Conservation (phyloP, 176 grass and related monocot genomes). For the Alopecurus myosuroides region DNA sequence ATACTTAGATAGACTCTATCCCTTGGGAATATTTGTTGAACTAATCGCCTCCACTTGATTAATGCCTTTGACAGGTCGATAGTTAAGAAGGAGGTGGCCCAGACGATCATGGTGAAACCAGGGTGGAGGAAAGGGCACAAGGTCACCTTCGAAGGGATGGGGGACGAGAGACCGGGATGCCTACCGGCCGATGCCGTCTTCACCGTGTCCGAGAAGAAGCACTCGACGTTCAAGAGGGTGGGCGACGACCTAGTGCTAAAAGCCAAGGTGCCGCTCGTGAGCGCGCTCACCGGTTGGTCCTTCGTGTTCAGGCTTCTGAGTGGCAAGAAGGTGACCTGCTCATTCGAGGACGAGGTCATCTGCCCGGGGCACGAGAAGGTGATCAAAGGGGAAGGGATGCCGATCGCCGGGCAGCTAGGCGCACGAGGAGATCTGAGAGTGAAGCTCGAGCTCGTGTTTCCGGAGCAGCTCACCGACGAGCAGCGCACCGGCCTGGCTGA, state of each 20-base stretch:
- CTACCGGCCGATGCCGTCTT: constrained; percentile 61
- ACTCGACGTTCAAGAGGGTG: constrained; percentile 67
- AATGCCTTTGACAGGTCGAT: constrained; percentile 43
- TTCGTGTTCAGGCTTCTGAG: constrained; percentile 68
- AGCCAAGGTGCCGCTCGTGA: constrained; percentile 72
- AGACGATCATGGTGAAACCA: constrained; percentile 60
- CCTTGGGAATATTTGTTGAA: not conserved
- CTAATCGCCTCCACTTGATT: constrained; percentile 3
- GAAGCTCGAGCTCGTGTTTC: constrained; percentile 72
- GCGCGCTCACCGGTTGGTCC: constrained; percentile 82
- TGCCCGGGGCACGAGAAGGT: constrained; percentile 69
- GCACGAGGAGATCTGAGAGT: constrained; percentile 60
- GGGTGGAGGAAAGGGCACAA: constrained; percentile 83
- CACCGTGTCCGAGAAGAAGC: constrained; percentile 68
- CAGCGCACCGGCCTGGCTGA: constrained; percentile 45
- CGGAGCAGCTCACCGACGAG: constrained; percentile 57
- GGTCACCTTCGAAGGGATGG: constrained; percentile 66
- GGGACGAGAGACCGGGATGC: constrained; percentile 65
- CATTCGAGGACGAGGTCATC: constrained; percentile 75
- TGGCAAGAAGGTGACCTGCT: constrained; percentile 67
- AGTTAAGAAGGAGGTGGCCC: constrained; percentile 66
- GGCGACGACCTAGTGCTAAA: constrained; percentile 89
- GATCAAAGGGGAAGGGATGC: constrained; percentile 80
- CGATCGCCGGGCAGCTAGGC: constrained; percentile 42
- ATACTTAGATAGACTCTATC: constrained; percentile 12